Percentiles rank a stretch among this genome's conserved stretches.
Evolutionary conservation across 352 stramenopile species (phyloP).

Genomic region (Phytopythium aichiense): DNA sequence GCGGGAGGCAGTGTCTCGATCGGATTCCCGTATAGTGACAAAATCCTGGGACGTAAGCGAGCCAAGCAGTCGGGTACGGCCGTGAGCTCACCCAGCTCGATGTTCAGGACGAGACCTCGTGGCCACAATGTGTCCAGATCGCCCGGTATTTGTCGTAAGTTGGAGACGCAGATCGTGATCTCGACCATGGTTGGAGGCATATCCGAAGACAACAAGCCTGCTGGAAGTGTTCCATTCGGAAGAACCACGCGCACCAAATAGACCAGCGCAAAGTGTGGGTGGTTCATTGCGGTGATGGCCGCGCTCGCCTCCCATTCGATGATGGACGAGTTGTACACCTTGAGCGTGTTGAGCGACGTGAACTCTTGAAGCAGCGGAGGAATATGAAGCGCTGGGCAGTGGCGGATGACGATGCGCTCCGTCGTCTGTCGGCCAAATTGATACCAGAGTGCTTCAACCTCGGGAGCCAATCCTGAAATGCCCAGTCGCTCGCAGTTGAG

Average conservation of each 20-base stretch:
- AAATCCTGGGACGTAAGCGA: constrained; percentile 11
- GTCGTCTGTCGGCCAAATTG: constrained; percentile 3
- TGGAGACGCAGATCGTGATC: constrained; percentile 28
- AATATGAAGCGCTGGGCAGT: not conserved
- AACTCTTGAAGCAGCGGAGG: not conserved
- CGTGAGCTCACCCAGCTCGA: constrained; percentile 18
- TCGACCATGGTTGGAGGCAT: constrained; percentile 17
- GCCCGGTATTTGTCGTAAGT: constrained; percentile 27
- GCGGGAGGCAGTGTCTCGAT: constrained; percentile 13
- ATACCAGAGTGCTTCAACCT: constrained; percentile 8
- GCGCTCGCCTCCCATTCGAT: not conserved
- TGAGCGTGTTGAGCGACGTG: constrained; percentile 14
- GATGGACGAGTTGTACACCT: constrained; percentile 6
- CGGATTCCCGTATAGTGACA: constrained; percentile 21
- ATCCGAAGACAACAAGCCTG: constrained; percentile 9
- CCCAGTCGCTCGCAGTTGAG: constrained; percentile 23
- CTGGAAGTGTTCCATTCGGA: constrained; percentile 20
- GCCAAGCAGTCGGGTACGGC: constrained; percentile 7
- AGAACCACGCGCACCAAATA: constrained; percentile 26
- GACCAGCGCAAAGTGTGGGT: not conserved
- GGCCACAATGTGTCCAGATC: constrained; percentile 40
- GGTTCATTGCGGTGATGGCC: not conserved
- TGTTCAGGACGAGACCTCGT: constrained; percentile 17
- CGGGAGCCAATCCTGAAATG: constrained; percentile 2
- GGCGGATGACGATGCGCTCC: constrained; percentile 3